phyloP scores from a whole-genome alignment of 495 filamentous ascomycete species.

The Aspergillus baeticus region DNA sequence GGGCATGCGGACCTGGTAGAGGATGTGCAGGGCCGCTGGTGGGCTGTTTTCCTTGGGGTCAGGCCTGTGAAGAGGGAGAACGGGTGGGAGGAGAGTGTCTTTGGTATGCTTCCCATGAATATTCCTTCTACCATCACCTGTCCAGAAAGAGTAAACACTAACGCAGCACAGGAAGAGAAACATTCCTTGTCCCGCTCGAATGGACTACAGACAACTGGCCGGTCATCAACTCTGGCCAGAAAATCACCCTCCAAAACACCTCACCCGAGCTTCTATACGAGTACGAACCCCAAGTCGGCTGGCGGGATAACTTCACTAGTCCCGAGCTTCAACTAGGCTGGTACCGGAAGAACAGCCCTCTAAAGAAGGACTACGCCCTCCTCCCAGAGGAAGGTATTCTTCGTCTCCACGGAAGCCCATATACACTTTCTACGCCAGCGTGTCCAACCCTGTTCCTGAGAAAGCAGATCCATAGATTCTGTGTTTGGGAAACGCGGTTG shows the following conservation, averaged over 20 bases:
- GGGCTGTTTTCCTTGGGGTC: slow-evolving; percentile 45
- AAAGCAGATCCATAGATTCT: slow-evolving; percentile 38
- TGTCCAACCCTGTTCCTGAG: slow-evolving; percentile 44
- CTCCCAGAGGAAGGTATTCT: slow-evolving; percentile 13
- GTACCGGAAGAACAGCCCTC: slow-evolving; percentile 44
- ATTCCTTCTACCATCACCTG: neutral
- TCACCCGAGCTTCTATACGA: slow-evolving; percentile 28
- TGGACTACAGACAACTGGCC: slow-evolving; percentile 49
- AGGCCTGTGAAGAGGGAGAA: slow-evolving; percentile 29
- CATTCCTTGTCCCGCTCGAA: slow-evolving; percentile 42
- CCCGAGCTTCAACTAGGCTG: slow-evolving; percentile 31
- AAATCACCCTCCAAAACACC: slow-evolving; percentile 35
- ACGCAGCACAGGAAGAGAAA: slow-evolving; percentile 38
- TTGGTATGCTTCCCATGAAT: slow-evolving; percentile 25
- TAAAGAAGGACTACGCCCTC: slow-evolving; percentile 34
- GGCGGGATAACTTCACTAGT: slow-evolving; percentile 41
- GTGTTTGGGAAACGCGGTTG: slow-evolving; percentile 34
- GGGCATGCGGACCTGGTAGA: slow-evolving; percentile 48
- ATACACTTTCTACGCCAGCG: slow-evolving; percentile 38
- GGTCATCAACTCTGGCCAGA: slow-evolving; percentile 41
- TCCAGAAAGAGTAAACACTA: neutral
- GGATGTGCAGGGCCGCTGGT: slow-evolving; percentile 43
- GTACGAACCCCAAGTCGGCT: slow-evolving; percentile 19
- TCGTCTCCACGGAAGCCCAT: slow-evolving; percentile 41
- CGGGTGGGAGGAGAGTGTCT: slow-evolving; percentile 37